Conservation (phyloP, 345 rosid genomes). For the Brassica juncea region DNA sequence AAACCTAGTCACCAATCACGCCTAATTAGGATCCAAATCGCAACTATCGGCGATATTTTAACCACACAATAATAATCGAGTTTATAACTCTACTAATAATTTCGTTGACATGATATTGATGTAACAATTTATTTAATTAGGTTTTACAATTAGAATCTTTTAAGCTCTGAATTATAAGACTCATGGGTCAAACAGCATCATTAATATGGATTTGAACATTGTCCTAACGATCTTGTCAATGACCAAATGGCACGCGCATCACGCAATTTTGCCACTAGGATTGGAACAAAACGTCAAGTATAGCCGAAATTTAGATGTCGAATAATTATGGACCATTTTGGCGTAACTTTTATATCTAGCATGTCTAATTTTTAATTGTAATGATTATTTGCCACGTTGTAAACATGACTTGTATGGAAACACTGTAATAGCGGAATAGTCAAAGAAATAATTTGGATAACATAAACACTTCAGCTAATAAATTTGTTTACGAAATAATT, state of each 20-base stretch:
- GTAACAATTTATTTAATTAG: constrained; percentile 5
- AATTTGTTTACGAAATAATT: background rate
- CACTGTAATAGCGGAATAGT: background rate
- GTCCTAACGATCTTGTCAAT: constrained; percentile 46
- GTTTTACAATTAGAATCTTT: background rate
- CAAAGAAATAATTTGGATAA: background rate
- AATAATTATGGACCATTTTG: constrained; percentile 11
- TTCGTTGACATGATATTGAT: constrained; percentile 28
- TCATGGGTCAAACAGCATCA: constrained; percentile 24
- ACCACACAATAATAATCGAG: constrained; percentile 5
- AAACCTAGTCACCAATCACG: constrained; percentile 42
- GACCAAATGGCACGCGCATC: constrained; percentile 53
- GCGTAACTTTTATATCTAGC: background rate
- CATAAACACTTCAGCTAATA: background rate
- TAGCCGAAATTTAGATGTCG: constrained; percentile 23
- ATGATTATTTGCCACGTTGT: background rate
- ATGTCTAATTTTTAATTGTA: background rate
- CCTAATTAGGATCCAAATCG: constrained; percentile 37
- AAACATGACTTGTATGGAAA: background rate
- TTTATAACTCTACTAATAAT: constrained; percentile 10
- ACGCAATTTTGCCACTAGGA: constrained; percentile 22
- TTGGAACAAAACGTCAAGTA: background rate
- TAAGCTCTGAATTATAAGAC: constrained; percentile 9
- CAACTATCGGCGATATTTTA: constrained; percentile 5
- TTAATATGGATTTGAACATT: constrained; percentile 37